A percentile compares a stretch with the other conserved stretches of the same genome.
Conservation (phyloP, 768 basidiomycete species). For the Russula virescens region DNA sequence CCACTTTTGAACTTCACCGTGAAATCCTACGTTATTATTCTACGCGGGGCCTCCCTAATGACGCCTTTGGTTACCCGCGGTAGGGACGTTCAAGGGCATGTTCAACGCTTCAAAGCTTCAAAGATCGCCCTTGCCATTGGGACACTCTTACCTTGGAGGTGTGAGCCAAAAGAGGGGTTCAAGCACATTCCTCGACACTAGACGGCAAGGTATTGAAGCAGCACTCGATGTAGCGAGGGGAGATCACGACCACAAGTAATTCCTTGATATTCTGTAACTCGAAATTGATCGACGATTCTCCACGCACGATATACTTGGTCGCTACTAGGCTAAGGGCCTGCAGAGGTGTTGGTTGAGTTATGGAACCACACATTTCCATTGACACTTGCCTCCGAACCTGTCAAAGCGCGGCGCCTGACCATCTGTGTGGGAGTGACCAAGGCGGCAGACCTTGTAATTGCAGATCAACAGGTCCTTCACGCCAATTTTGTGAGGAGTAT, state of each 20-base stretch:
- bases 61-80: too few relatives aligned
- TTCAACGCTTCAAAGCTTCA: too few relatives aligned
- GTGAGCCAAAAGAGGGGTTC: background rate
- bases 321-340: too few relatives aligned
- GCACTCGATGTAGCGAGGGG: background rate
- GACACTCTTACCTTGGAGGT: too few relatives aligned
- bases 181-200: too few relatives aligned
- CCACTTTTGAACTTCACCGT: too few relatives aligned
- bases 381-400: background rate
- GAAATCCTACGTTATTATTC: too few relatives aligned
- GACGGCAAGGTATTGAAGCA: background rate
- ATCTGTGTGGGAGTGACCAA: background rate
- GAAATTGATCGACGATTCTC: background rate
- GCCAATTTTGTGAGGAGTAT: too few relatives aligned
- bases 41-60: too few relatives aligned
- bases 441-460: too few relatives aligned
- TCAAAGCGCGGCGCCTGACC: background rate
- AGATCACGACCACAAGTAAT: slow-evolving; percentile 3
- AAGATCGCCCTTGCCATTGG: too few relatives aligned
- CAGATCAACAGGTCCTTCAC: background rate
- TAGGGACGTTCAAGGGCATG: too few relatives aligned
- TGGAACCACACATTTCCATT: background rate
- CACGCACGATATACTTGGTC: background rate
- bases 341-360: background rate
- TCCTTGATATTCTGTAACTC: background rate